Evolutionary conservation across 139 green algal species (phyloP), one percentile per base, ranked within the genome.

Genomic region (Mesostigma viride): DNA sequence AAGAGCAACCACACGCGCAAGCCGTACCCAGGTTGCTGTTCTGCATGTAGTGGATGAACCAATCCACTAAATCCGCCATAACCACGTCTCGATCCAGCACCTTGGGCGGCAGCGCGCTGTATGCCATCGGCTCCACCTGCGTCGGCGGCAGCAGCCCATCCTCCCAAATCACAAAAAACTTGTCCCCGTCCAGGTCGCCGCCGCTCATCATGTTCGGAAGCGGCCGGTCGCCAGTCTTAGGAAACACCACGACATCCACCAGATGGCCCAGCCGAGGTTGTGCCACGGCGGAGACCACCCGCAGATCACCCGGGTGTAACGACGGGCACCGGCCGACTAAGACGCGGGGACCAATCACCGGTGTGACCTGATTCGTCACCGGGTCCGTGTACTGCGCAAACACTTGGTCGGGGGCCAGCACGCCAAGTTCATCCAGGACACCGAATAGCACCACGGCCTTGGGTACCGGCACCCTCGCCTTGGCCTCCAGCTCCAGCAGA

Each of bases 251-350:
- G 47, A 58, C 47, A 22, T 58, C 47, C n/a, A 70, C 35, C 3
- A 81, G 47, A 35, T 79, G 59, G 14, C 33, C 53, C 53, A 79
- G 62, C 22, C 24, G 20, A 1, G 67, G 68, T 30, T 35, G 1
- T 26, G 78, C 70, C 31, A 74, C 71, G 27, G 75, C 75, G 5
- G 62, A 31, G 34, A 81, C 58, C 11, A 74, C 1, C 14, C 63
- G 56, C 26, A 77, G 32, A 31, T 83, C 77, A 2, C 77, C 77
- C 8, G 61, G 71, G 61, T 83, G 77, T 14, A 76, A 61, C 35
- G 73, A 80, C 20, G 77, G 77, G 53, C 74, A 69, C 61, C 79
- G 81, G 64, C 61, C 69, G 3, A 83, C 53, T 3, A 83, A 22
- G 11, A 78, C 65, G 0, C 14, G 28, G n/a, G n/a, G n/a, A n/a